Conservation (phyloP, 2,329 filamentous ascomycete genomes). For the Cytospora piceicola region DNA sequence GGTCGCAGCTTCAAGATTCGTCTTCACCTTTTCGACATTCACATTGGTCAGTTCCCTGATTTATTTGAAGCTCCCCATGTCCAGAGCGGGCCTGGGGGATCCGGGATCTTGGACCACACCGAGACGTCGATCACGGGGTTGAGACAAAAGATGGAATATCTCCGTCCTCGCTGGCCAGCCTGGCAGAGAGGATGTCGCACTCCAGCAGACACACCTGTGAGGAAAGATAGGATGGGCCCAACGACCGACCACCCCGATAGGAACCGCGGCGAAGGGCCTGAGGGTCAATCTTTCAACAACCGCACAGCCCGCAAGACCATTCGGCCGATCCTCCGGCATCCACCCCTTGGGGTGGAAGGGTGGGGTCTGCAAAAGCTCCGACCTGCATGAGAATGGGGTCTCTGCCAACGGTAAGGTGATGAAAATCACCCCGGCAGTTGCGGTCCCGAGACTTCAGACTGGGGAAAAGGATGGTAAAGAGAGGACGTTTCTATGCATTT, state of each 20-base stretch:
- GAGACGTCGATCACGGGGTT: slow-evolving; percentile 7
- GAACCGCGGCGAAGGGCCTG: background rate
- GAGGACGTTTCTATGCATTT: background rate
- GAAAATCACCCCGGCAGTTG: slow-evolving; percentile 3
- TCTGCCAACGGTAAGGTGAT: slow-evolving; percentile 10
- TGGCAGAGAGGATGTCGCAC: background rate
- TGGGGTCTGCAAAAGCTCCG: slow-evolving; percentile 11
- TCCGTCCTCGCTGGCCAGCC: background rate
- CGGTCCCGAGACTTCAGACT: background rate
- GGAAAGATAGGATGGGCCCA: background rate
- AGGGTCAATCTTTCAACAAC: slow-evolving; percentile 2
- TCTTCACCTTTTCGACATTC: slow-evolving; percentile 10
- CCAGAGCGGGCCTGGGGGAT: slow-evolving; percentile 18
- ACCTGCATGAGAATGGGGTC: slow-evolving; percentile 19
- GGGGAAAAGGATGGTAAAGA: background rate
- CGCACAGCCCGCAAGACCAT: background rate
- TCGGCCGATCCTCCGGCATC: slow-evolving; percentile 5
- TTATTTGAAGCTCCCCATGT: slow-evolving; percentile 12
- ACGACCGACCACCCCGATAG: slow-evolving; percentile 16
- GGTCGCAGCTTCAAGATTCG: slow-evolving; percentile 13
- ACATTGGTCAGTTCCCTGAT: slow-evolving; percentile 14
- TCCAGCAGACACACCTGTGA: background rate
- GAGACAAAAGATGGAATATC: background rate
- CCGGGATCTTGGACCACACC: slow-evolving; percentile 6
- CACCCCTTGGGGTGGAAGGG: too few relatives aligned